A percentile compares a stretch with the other conserved stretches of the same genome.
These are phyloP conservation scores for Clavaria fumosa DNA, from an alignment of 768 basidiomycete genomes.

Conservation along the genomic window DNA sequence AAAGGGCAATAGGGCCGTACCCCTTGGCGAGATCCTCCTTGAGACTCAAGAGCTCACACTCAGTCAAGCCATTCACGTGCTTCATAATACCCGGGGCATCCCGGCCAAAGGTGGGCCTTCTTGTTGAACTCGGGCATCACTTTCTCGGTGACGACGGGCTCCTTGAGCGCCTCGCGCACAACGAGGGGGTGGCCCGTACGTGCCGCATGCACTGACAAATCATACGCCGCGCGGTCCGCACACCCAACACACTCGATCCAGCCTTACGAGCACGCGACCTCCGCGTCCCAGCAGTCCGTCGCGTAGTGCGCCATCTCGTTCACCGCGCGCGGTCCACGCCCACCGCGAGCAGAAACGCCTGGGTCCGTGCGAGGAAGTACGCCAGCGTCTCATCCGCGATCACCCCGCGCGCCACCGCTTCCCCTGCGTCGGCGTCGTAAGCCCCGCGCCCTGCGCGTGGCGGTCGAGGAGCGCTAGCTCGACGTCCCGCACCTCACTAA, in stretches of 20 bases:
- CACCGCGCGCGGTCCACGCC: conserved; percentile 69
- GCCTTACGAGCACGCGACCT: conserved; percentile 77
- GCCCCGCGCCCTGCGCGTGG: conserved; percentile 66
- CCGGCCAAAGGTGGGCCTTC: conserved; percentile 69
- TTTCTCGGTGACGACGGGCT: conserved; percentile 71
- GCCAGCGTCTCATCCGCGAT: conserved; percentile 96
- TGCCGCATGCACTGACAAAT: conserved; percentile 76
- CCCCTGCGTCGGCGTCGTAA: conserved; percentile 57
- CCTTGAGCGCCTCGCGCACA: conserved; percentile 74
- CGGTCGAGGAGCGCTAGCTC: conserved; percentile 68
- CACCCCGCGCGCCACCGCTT: conserved; percentile 72
- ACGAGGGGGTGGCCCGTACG: conserved; percentile 76
- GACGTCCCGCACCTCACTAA: conserved; percentile 64
- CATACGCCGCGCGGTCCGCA: conserved; percentile 95
- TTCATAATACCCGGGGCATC: conserved; percentile 58
- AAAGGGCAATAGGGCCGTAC: conserved; percentile 33
- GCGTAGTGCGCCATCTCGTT: conserved; percentile 99
- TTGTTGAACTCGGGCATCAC: conserved; percentile 72
- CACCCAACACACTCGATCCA: conserved; percentile 99
- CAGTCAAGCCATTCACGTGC: conserved; percentile 47
- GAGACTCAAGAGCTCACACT: conserved; percentile 45
- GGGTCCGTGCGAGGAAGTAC: conserved; percentile 90
- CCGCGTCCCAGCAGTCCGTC: conserved; percentile 98
- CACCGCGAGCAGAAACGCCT: conserved; percentile 78
- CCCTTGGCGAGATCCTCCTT: conserved; percentile 62